Percentiles rank a stretch among this genome's conserved stretches.
Evolutionary conservation across 345 rosid genomes (phyloP).

Genomic region (Arabis alpina): DNA sequence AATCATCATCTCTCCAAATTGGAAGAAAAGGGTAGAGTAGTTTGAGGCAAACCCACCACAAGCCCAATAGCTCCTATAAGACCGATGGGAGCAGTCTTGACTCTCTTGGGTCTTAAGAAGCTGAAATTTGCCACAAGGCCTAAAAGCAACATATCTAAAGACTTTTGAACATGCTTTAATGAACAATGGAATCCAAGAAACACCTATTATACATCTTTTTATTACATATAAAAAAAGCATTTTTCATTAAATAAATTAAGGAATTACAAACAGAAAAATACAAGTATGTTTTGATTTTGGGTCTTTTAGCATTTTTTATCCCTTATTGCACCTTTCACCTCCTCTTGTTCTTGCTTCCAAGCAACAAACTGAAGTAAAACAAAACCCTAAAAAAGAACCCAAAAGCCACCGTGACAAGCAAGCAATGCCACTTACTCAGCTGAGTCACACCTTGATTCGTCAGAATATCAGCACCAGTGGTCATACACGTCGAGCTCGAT

Average conservation of each 20-base stretch:
- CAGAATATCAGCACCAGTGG: slow-evolving; percentile 72
- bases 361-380: slow-evolving; percentile 74
- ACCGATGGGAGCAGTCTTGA: no score
- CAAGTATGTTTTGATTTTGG: slow-evolving; percentile 22
- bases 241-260: slow-evolving; percentile 13
- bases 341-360: slow-evolving; percentile 96
- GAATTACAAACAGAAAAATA: slow-evolving; percentile 25
- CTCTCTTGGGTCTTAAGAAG: no score
- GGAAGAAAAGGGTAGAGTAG: no score
- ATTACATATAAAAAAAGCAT: neutral
- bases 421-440: slow-evolving; percentile 78
- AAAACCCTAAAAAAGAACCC: slow-evolving; percentile 86
- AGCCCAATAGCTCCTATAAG: no score
- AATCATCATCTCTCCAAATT: no score
- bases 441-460: slow-evolving; percentile 71
- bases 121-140: no score
- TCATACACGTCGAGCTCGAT: slow-evolving; percentile 78
- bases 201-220: neutral
- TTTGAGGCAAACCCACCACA: no score
- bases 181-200: slow-evolving; percentile 8
- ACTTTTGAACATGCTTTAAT: no score
- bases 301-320: neutral
- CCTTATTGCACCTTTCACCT: slow-evolving; percentile 39
- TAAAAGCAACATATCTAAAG: no score
- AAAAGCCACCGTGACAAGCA: slow-evolving; percentile 81